Evolutionary conservation across 306 rosid species (phyloP).

Genomic region (Lathyrus oleraceus): DNA sequence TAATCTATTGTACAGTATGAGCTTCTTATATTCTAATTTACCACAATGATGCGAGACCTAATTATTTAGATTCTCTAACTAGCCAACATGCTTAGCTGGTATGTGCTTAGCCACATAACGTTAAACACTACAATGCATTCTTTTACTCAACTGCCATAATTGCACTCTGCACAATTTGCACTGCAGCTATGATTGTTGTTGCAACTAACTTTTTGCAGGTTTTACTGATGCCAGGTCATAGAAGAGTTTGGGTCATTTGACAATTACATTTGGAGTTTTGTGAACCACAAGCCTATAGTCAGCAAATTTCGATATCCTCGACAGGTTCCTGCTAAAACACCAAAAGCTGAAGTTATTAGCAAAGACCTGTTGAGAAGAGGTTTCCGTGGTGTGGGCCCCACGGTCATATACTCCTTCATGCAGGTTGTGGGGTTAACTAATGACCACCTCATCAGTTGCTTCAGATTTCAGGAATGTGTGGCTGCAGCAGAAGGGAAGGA

Average conservation of each 20-base stretch:
- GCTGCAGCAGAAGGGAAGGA: constrained; percentile 58
- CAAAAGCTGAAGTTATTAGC: constrained; percentile 80
- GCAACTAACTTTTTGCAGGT: constrained; percentile 66
- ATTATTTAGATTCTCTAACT: constrained; percentile 48
- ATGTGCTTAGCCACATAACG: constrained; percentile 29
- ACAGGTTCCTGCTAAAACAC: constrained; percentile 78
- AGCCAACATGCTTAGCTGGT: constrained; percentile 54
- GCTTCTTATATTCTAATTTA: constrained; percentile 34
- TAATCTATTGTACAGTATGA: constrained; percentile 30
- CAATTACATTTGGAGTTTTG: constrained; percentile 83
- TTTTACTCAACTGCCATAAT: constrained; percentile 40
- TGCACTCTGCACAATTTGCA: constrained; percentile 27
- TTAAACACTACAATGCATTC: constrained; percentile 16
- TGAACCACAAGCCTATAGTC: constrained; percentile 72
- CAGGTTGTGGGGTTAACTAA: constrained; percentile 76
- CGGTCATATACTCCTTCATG: constrained; percentile 80
- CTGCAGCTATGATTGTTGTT: constrained; percentile 33
- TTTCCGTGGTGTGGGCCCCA: constrained; percentile 76
- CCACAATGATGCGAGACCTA: constrained; percentile 40
- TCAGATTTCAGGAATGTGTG: constrained; percentile 71
- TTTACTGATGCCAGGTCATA: constrained; percentile 68
- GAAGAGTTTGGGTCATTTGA: constrained; percentile 72
- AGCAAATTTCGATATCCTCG: constrained; percentile 74
- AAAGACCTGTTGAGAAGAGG: constrained; percentile 82
- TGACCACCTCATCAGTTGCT: constrained; percentile 79